Conservation (phyloP, 2,329 filamentous ascomycete genomes). For the Cordyceps cateniannulata region DNA sequence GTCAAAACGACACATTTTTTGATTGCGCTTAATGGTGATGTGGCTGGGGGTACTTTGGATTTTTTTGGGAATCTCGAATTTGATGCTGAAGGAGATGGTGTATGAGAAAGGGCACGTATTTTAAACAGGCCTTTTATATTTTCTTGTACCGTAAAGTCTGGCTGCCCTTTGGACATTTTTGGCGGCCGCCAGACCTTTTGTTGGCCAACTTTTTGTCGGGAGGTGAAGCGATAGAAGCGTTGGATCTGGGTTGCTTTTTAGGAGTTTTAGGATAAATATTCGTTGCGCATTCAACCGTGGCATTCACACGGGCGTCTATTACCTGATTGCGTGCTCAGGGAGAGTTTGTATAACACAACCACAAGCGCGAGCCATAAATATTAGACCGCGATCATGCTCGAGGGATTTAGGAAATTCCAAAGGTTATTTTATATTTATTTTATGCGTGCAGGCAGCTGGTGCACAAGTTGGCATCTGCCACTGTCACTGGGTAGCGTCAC, state of each 20-base stretch:
- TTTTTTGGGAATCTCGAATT: background rate
- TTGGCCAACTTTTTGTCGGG: background rate
- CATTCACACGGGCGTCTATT: background rate
- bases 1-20: constrained; percentile 15
- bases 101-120: background rate
- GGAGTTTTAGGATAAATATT: constrained; percentile 9
- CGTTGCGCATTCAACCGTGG: background rate
- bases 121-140: background rate
- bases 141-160: constrained; percentile 10
- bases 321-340: background rate
- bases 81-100: background rate
- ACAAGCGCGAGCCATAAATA: background rate
- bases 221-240: constrained; percentile 5
- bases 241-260: constrained; percentile 6
- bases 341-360: background rate
- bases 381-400: background rate
- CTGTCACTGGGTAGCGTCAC: constrained; percentile 24
- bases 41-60: constrained; percentile 13
- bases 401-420: background rate
- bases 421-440: background rate
- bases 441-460: background rate
- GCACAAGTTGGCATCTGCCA: background rate
- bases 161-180: constrained; percentile 9
- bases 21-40: constrained; percentile 13
- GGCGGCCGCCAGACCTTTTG: background rate